Percentiles rank a stretch among this genome's conserved stretches.
phyloP scores from a whole-genome alignment of 2,329 filamentous ascomycete species.

The Arthroderma sp. region DNA sequence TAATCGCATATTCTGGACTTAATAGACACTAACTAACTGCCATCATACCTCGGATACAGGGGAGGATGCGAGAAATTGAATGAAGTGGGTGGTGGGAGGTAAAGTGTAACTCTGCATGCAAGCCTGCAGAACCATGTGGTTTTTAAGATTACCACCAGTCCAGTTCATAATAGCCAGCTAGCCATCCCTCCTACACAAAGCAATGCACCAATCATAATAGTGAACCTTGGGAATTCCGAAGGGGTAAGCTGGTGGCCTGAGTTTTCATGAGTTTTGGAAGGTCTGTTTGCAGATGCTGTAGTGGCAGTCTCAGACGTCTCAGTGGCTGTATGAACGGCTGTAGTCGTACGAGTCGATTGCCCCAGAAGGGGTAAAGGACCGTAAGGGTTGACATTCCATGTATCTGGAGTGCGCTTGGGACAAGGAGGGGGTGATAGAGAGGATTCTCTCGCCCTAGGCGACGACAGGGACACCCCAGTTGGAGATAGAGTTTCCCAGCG shows the following conservation, averaged over 20 bases:
- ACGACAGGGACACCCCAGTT: slow-evolving; percentile 50
- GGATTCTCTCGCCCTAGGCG: slow-evolving; percentile 52
- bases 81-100: too few relatives aligned
- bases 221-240: slow-evolving; percentile 1
- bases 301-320: neutral
- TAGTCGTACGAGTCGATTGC: slow-evolving; percentile 25
- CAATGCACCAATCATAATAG: slow-evolving; percentile 3
- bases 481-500: slow-evolving; percentile 64
- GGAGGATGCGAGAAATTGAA: too few relatives aligned
- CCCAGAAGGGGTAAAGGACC: slow-evolving; percentile 58
- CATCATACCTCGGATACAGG: too few relatives aligned
- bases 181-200: slow-evolving; percentile 3
- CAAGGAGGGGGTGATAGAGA: slow-evolving; percentile 53
- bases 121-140: too few relatives aligned
- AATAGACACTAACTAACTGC: too few relatives aligned
- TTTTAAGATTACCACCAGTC: neutral
- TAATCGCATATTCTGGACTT: too few relatives aligned
- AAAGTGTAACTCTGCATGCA: too few relatives aligned
- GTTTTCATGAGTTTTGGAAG: neutral
- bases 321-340: slow-evolving; percentile 4
- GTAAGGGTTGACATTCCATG: slow-evolving; percentile 62
- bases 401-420: slow-evolving; percentile 52
- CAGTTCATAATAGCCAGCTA: slow-evolving; percentile 3
- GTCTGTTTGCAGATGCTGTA: neutral
- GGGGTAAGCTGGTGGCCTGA: neutral